phyloP scores from a whole-genome alignment of 768 basidiomycete genomes.

The Leccinum subtestaceum region DNA sequence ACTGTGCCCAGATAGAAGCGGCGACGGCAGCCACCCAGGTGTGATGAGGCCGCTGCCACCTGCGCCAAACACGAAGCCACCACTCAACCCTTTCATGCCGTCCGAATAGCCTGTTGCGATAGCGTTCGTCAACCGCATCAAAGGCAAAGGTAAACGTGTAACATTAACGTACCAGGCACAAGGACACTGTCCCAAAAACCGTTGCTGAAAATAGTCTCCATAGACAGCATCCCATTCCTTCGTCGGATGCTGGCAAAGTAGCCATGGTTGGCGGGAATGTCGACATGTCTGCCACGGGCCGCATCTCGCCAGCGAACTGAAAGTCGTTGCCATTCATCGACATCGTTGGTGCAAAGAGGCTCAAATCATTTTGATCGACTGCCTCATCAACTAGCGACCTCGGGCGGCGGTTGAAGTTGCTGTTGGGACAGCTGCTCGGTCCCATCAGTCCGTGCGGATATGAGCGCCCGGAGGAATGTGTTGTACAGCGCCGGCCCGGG shows the following conservation, averaged over 20 bases:
- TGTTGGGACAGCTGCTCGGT: constrained; percentile 23
- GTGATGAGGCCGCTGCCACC: constrained; percentile 84
- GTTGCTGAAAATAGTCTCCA: constrained; percentile 78
- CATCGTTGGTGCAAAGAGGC: constrained; percentile 23
- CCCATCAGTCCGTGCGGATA: constrained; percentile 48
- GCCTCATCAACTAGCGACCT: constrained; percentile 20
- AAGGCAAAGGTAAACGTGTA: neutral
- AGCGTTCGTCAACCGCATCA: constrained; percentile 3
- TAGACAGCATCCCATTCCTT: constrained; percentile 54
- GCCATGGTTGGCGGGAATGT: constrained; percentile 90
- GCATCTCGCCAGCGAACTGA: constrained; percentile 81
- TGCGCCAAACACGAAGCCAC: constrained; percentile 82
- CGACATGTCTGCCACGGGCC: constrained; percentile 75
- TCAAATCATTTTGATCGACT: constrained; percentile 28
- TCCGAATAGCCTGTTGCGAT: constrained; percentile 64
- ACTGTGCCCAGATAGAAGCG: constrained; percentile 54
- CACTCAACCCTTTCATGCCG: constrained; percentile 77
- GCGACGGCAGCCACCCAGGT: constrained; percentile 60
- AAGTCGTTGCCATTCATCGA: constrained; percentile 44
- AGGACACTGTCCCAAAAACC: constrained; percentile 89
- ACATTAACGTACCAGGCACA: constrained; percentile 64
- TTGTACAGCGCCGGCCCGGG: constrained; percentile 75
- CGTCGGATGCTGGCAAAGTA: constrained; percentile 41
- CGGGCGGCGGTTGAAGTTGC: constrained; percentile 19
- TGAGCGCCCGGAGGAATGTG: constrained; percentile 74